Evolutionary conservation across 768 basidiomycete species (phyloP).

Genomic region (Melanogaster broomeanus): DNA sequence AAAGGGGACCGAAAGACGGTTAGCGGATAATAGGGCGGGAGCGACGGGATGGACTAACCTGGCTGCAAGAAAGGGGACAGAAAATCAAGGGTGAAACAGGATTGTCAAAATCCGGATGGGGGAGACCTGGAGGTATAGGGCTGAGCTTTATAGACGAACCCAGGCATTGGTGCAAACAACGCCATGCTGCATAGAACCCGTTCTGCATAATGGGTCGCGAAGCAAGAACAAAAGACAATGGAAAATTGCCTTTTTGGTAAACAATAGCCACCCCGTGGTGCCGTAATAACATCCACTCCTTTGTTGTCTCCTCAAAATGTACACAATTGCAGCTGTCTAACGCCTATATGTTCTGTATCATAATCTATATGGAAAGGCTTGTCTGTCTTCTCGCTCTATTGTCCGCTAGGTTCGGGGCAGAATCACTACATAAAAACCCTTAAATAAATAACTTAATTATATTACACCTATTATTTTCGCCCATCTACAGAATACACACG

Average conservation of each 20-base stretch:
- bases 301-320: slow-evolving; percentile 25
- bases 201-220: slow-evolving; percentile 23
- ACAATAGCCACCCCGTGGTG: slow-evolving; percentile 26
- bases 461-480: too few species aligned
- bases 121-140: background rate
- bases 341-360: too few species aligned
- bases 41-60: slow-evolving; percentile 19
- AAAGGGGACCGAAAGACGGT: slow-evolving; percentile 5
- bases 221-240: slow-evolving; percentile 35
- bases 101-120: slow-evolving; percentile 39
- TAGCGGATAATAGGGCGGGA: slow-evolving; percentile 8
- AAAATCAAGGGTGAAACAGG: slow-evolving; percentile 17
- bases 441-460: too few species aligned
- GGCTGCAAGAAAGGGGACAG: slow-evolving; percentile 23
- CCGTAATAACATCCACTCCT: background rate
- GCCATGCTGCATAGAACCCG: slow-evolving; percentile 15
- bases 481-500: too few species aligned
- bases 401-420: too few species aligned
- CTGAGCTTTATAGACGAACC: slow-evolving; percentile 26
- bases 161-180: slow-evolving; percentile 6
- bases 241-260: slow-evolving; percentile 25
- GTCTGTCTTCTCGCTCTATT: too few species aligned
- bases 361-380: too few species aligned
- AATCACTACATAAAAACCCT: too few species aligned
- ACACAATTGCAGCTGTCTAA: too few species aligned